phyloP scores from a whole-genome alignment of 768 basidiomycete genomes.

The Mycena capillaripes region DNA sequence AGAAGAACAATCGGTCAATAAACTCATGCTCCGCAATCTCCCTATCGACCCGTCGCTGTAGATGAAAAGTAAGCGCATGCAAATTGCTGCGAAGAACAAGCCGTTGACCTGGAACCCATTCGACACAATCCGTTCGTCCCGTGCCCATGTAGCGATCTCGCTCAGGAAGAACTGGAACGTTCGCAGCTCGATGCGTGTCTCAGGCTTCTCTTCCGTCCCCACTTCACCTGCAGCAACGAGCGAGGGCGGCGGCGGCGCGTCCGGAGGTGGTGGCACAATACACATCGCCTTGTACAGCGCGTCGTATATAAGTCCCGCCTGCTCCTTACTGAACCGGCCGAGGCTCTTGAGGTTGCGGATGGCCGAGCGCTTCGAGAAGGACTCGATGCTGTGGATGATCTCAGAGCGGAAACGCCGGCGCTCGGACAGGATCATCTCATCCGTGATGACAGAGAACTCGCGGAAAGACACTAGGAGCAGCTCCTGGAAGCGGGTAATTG shows the following conservation, averaged over 20 bases:
- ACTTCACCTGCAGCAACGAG: conserved; percentile 70
- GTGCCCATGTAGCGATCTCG: conserved; percentile 95
- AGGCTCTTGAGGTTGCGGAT: conserved; percentile 87
- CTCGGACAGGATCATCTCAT: conserved; percentile 92
- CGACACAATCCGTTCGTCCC: conserved; percentile 91
- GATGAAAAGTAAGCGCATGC: conserved; percentile 12
- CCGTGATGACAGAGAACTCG: conserved; percentile 96
- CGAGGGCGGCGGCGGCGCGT: conserved; percentile 60
- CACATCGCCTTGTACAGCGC: conserved; percentile 90
- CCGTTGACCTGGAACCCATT: conserved; percentile 88
- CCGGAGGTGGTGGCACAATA: conserved; percentile 76
- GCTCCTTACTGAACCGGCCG: conserved; percentile 88
- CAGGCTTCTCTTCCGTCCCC: conserved; percentile 79
- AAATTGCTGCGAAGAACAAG: neutral
- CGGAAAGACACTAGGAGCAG: conserved; percentile 96
- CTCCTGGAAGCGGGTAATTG: conserved; percentile 98
- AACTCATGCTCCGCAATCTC: conserved; percentile 97
- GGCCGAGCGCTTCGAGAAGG: conserved; percentile 92
- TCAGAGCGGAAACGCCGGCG: conserved; percentile 89
- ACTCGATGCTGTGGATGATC: conserved; percentile 93
- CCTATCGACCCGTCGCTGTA: conserved; percentile 87
- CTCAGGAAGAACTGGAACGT: conserved; percentile 94
- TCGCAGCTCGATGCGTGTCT: conserved; percentile 87
- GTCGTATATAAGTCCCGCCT: conserved; percentile 92
- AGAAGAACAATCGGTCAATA: conserved; percentile 93